Conservation (phyloP, 2,329 filamentous ascomycete species). For the Aspergillus tanneri region DNA sequence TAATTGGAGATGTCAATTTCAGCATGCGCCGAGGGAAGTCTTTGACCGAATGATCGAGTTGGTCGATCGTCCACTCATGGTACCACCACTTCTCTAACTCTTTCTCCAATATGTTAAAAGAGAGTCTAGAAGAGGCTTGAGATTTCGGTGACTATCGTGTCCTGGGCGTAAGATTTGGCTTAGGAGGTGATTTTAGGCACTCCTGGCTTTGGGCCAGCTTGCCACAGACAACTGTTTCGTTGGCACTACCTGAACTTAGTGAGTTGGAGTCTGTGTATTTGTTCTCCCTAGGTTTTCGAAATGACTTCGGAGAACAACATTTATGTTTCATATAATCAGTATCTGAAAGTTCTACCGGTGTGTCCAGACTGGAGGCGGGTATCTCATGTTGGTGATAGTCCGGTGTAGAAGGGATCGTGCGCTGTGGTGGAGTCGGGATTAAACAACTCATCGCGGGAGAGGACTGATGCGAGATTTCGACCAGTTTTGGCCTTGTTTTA, state of each 20-base stretch:
- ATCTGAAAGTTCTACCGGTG: slow-evolving; percentile 37
- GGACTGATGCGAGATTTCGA: slow-evolving; percentile 40
- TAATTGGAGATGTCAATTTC: slow-evolving; percentile 40
- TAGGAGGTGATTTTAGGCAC: slow-evolving; percentile 19
- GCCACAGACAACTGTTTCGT: slow-evolving; percentile 28
- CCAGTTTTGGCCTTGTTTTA: slow-evolving; percentile 39
- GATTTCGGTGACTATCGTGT: slow-evolving; percentile 15
- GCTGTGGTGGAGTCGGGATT: slow-evolving; percentile 26
- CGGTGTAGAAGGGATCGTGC: slow-evolving; percentile 35
- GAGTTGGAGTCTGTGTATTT: slow-evolving; percentile 29
- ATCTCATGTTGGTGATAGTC: slow-evolving; percentile 37
- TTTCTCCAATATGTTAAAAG: slow-evolving; percentile 28
- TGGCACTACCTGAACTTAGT: slow-evolving; percentile 27
- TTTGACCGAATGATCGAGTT: slow-evolving; percentile 39
- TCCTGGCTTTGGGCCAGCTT: slow-evolving; percentile 20
- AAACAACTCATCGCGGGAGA: slow-evolving; percentile 29
- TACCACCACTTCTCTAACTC: slow-evolving; percentile 37
- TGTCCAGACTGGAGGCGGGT: slow-evolving; percentile 42
- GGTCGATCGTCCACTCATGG: slow-evolving; percentile 42
- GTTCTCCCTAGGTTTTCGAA: slow-evolving; percentile 29
- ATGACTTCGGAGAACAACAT: slow-evolving; percentile 28
- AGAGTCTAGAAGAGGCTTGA: slow-evolving; percentile 17
- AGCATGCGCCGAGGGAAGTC: slow-evolving; percentile 38
- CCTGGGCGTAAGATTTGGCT: slow-evolving; percentile 22
- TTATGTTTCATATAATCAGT: slow-evolving; percentile 35